phyloP scores from a whole-genome alignment of 108 stramenopile genomes.

The Nannochloropsis salina region DNA sequence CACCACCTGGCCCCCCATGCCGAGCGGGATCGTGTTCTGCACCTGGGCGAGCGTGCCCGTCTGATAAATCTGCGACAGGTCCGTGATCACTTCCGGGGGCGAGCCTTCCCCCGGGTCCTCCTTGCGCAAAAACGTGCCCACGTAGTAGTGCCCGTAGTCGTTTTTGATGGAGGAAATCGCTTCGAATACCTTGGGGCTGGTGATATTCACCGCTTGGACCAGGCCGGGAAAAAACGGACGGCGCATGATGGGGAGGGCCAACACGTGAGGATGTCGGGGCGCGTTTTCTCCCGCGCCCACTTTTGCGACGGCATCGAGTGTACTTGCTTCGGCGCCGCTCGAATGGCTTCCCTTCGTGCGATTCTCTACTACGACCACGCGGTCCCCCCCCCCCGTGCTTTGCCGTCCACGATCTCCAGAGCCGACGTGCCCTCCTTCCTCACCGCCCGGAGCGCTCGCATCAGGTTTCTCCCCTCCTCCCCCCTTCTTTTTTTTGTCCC shows the following conservation, averaged over 20 bases:
- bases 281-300: conserved; percentile 50
- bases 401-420: not conserved
- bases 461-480: not conserved
- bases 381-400: conserved; percentile 12
- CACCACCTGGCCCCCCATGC: conserved; percentile 52
- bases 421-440: not conserved
- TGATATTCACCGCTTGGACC: conserved; percentile 48
- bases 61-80: conserved; percentile 47
- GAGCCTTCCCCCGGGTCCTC: conserved; percentile 22
- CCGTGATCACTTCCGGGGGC: conserved; percentile 41
- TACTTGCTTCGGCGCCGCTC: not conserved
- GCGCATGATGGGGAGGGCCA: conserved; percentile 54
- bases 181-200: conserved; percentile 45
- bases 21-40: conserved; percentile 26
- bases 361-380: conserved; percentile 3
- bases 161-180: conserved; percentile 46
- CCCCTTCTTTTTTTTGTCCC: not conserved
- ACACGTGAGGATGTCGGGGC: conserved; percentile 44
- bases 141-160: conserved; percentile 41
- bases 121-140: conserved; percentile 55
- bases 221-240: conserved; percentile 56
- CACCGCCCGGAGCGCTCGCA: conserved; percentile 1
- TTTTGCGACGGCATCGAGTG: conserved; percentile 29
- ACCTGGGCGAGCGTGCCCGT: conserved; percentile 59
- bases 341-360: not conserved